Evolutionary conservation across 2,329 filamentous ascomycete species (phyloP), one percentile per base, ranked within the genome.

Genomic region (Torrubiella hemipterigena): DNA sequence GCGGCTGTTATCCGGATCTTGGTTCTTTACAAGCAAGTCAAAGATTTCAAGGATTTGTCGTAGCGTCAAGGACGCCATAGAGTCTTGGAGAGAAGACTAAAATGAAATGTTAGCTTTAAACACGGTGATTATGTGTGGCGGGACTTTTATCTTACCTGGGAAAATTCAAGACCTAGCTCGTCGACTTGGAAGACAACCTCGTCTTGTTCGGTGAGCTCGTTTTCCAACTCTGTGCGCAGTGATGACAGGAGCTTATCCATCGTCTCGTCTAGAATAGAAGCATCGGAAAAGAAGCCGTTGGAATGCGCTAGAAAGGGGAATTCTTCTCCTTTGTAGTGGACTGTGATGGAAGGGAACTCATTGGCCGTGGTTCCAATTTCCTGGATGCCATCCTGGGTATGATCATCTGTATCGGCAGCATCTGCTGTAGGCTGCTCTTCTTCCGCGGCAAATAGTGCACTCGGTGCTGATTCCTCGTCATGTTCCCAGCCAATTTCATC

Each of bases 121-220:
- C 3, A 8, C 12, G 9, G 6, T 16, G 30, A n/a, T n/a, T n/a
- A n/a, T n/a, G n/a, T n/a, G n/a, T n/a, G n/a, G 17, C 26, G 14
- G 14, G 17, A 8, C 5, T 13, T 7, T 10, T 28, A 12, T 38
- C 59, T 39, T 50, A 65, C 63, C 52, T 70, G 65, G 14, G 62
- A 52, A 45, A 69, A 68, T 45, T 70, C 65, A 19, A 71, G 51
- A 7, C 63, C 64, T 24, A 71, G 56, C 36, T 67, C 61, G 17
- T 69, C 63, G 28, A 70, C 50, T 36, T 66, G 62, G 24, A 69
- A 55, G n/a, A 62, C 54, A 25, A 71, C 47, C 34, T 70, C 65
- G 31, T 71, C 66, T 13, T 58, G 53, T 4, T 49, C 35, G 5
- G 50, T 47, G 3, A 70, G 45, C 31, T 69, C 67, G 23, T 58